phyloP scores from a whole-genome alignment of 2,329 filamentous ascomycete genomes.

The Calycina marina region DNA sequence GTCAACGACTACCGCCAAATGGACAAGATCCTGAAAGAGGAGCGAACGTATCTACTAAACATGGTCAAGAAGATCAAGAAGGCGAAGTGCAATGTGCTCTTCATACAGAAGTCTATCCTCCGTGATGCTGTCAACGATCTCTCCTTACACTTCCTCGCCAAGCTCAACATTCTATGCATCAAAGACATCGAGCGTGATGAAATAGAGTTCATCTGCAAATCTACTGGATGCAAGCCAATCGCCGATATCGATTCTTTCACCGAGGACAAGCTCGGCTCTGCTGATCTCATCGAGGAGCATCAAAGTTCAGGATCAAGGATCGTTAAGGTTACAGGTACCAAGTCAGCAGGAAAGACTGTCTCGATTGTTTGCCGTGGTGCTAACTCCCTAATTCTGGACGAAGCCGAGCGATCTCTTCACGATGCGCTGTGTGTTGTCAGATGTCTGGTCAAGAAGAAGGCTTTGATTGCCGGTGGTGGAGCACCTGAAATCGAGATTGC shows the following conservation, averaged over 20 bases:
- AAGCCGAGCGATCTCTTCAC: conserved; percentile 92
- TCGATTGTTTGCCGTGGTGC: conserved; percentile 90
- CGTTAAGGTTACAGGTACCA: conserved; percentile 89
- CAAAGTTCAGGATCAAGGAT: conserved; percentile 78
- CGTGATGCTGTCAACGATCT: conserved; percentile 96
- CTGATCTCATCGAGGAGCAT: conserved; percentile 87
- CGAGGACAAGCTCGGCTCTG: conserved; percentile 91
- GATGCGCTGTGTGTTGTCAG: conserved; percentile 95
- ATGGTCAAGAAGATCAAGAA: conserved; percentile 99
- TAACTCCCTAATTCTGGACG: conserved; percentile 87
- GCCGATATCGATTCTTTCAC: conserved; percentile 97
- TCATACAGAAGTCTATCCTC: conserved; percentile 97
- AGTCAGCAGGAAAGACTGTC: conserved; percentile 71
- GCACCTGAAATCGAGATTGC: conserved; percentile 95
- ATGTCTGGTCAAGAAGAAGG: conserved; percentile 98
- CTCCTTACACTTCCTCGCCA: conserved; percentile 91
- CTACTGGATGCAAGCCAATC: conserved; percentile 95
- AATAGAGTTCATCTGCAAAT: conserved; percentile 99
- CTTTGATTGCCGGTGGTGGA: conserved; percentile 92
- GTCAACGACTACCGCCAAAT: conserved; percentile 99
- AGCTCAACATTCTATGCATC: conserved; percentile 86
- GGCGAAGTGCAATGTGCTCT: conserved; percentile 95
- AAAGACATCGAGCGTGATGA: conserved; percentile 99
- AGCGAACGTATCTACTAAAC: conserved; percentile 93
- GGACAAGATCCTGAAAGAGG: conserved; percentile 99